A percentile compares a stretch with the other conserved stretches of the same genome.
Conservation (phyloP, 345 rosid genomes). For the Salix koriyanagi region DNA sequence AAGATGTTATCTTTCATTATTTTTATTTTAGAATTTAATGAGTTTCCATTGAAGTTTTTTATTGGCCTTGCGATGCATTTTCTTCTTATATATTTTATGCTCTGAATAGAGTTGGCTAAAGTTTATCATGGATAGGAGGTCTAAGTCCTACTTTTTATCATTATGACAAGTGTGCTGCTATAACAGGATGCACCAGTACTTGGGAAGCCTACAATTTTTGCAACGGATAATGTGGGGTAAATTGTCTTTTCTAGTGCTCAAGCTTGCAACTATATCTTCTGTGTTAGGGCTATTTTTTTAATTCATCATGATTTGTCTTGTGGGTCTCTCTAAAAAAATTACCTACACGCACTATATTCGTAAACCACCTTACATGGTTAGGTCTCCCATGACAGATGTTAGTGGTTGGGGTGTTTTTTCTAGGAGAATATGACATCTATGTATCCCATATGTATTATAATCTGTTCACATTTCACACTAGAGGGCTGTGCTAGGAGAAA, state of each 20-base stretch:
- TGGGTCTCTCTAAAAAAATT: neutral
- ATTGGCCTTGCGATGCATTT: too few relatives aligned
- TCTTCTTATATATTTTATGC: too few relatives aligned
- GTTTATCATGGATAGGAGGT: too few relatives aligned
- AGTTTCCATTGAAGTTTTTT: neutral
- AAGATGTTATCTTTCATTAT: neutral
- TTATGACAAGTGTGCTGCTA: constrained; percentile 7
- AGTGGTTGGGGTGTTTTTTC: too few relatives aligned
- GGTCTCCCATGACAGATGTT: too few relatives aligned
- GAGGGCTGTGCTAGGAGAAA: too few relatives aligned
- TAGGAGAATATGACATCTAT: neutral
- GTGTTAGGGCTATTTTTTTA: neutral
- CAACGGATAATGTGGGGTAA: constrained; percentile 62
- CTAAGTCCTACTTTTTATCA: neutral
- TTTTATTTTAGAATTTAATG: too few relatives aligned
- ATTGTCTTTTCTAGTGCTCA: constrained; percentile 19
- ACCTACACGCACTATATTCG: too few relatives aligned
- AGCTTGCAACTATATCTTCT: neutral
- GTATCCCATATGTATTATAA: too few relatives aligned
- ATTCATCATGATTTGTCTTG: neutral
- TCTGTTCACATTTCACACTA: too few relatives aligned
- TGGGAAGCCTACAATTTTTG: constrained; percentile 71
- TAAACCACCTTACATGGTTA: too few relatives aligned
- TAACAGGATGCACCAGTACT: constrained; percentile 84
- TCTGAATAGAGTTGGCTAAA: too few relatives aligned